phyloP scores from a whole-genome alignment of 73 alveolate genomes.

The Diophrys appendiculata region DNA sequence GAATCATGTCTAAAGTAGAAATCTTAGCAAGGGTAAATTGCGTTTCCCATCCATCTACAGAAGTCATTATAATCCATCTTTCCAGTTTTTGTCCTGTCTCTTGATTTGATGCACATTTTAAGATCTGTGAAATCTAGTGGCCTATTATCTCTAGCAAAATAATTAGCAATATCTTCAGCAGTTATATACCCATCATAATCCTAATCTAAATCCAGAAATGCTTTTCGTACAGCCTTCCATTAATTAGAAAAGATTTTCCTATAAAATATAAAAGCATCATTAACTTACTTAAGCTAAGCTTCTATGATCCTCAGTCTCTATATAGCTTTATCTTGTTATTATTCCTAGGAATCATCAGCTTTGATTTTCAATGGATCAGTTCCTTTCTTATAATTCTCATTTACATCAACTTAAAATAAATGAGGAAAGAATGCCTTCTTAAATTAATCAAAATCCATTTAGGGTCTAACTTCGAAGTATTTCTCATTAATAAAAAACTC shows the following conservation, averaged over 20 bases:
- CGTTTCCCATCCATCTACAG: constrained; percentile 62
- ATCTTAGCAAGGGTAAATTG: constrained; percentile 42
- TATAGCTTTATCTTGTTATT: not conserved
- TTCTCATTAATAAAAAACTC: constrained; percentile 17
- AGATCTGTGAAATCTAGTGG: constrained; percentile 35
- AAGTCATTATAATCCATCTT: constrained; percentile 58
- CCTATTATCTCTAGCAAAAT: constrained; percentile 40
- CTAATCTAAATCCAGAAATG: constrained; percentile 48
- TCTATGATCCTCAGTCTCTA: constrained; percentile 41
- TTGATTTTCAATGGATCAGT: constrained; percentile 17
- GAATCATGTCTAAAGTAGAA: constrained; percentile 61
- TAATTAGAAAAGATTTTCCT: constrained; percentile 27
- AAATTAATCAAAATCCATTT: constrained; percentile 34
- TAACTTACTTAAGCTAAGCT: constrained; percentile 27
- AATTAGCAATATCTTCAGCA: constrained; percentile 45
- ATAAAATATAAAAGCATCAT: too few relatives aligned
- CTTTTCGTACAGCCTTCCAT: constrained; percentile 54
- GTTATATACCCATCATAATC: constrained; percentile 63
- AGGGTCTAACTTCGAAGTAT: constrained; percentile 6
- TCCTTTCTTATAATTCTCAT: constrained; percentile 30
- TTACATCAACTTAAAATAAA: constrained; percentile 26
- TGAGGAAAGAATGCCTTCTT: constrained; percentile 53
- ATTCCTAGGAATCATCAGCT: not conserved
- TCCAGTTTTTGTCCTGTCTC: not conserved
- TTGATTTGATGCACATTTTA: constrained; percentile 37